Base-by-base conservation (phyloP, 1,284 basidiomycete species). In the Phylloboletellus chloephorus region DNA sequence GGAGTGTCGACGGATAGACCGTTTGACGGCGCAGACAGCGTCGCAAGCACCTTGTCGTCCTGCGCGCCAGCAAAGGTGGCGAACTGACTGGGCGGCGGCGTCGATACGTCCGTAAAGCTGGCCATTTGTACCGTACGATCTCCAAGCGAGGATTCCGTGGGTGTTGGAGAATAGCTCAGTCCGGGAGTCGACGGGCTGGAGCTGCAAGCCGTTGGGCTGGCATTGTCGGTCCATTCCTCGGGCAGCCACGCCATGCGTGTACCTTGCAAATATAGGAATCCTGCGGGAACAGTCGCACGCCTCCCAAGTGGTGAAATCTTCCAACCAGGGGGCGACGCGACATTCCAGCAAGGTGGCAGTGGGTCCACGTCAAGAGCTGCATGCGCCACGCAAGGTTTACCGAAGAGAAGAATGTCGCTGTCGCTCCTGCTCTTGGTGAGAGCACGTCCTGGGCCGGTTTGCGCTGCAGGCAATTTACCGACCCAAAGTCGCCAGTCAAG, bases 401-500 rank as follows among this genome's bases (percentile, higher is more conserved):
- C 43, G 2, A 47, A 32, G 0, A 46, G 23, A 5, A 30, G n/a
- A 4, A 61, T 47, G 6, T 64, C 50, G 4, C 33, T 40, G 37
- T 61, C 60, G 19, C 59, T 65, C 34, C 44, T 61, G 22, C 49
- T 37, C 42, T 61, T 63, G 19, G 35, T 42, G 31, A 64, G 58
- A 22, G 40, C 15, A 30, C 52, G 54, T 49, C 63, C 57, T 12
- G 46, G 43, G 47, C 34, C 4, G 31, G 56, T 37, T 49, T 63
- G 61, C 54, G 15, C 62, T 62, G 56, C 51, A 51, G 58, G 63
- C 52, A 54, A 47, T 53, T 88, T 88, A 47, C 86, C 86, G 25
- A 89, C 86, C 86, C 86, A 89, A 11, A 89, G 74, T 19, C 83
- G 75, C 86, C 86, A 89, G 44, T 82, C 78, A 13, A 89, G 73